Base-by-base conservation (phyloP, 352 stramenopile genomes). In the Albugo candida region DNA sequence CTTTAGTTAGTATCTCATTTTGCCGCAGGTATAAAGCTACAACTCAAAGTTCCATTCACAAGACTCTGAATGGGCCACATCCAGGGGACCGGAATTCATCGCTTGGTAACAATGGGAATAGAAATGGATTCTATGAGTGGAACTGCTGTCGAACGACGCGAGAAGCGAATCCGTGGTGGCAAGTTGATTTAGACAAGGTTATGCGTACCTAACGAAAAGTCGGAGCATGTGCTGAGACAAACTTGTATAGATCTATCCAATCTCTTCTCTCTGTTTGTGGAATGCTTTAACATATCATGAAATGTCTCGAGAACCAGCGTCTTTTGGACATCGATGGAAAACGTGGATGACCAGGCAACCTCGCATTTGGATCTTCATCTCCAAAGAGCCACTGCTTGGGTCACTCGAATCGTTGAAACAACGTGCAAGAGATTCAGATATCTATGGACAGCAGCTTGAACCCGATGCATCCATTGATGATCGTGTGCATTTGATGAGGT, bases 221-320 rank as follows among this genome's bases (percentile, higher is more conserved):
- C 14, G 11, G 13, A 11, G 18, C 4, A 5, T 21, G 14, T 18
- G 2, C 31, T 13, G 11, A 51, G 20, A 4, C 14, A 43, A 45
- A 4, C 34, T 14, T 14, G 13, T 44, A 14, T 51, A 51, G 46
- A 24, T 18, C 13, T 21, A 31, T 31, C 24, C 24, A 1, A 54
- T 87, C 45, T 55, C 59, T 5, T 62, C 55, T 13, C 49, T 84
- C 5, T 61, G 74, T 5, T 36, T 87, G 50, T 87, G 75, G 75
- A 84, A 81, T 36, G 60, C 54, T 0, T 69, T 74, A 64, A 80
- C 70, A 36, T 82, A 82, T 45, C 74, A 87, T 24, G 67, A 83
- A 37, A 60, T 78, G 47, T 39, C 67, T 12, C 66, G 60, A 52
- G 64, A 74, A 31, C 59, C 24, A 31, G 24, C 24, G 24, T 31